Base-by-base conservation (phyloP, 139 green algal genomes). In the Chlamydomonas sphaeroides region DNA sequence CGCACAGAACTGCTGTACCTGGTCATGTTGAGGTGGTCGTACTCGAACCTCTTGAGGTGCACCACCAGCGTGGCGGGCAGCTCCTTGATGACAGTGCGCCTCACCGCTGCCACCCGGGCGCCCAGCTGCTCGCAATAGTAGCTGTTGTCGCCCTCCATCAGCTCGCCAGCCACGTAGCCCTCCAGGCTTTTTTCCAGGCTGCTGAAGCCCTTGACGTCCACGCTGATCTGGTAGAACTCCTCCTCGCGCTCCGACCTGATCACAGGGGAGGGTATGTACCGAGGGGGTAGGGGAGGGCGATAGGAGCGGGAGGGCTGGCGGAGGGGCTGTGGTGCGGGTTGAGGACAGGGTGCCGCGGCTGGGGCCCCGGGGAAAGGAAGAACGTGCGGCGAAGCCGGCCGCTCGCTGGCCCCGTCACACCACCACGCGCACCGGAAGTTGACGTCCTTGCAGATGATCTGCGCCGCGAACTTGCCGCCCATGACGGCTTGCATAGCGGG, bases 81-180 rank as follows among this genome's bases (percentile, higher is more conserved):
- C 62, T 74, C 42, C 69, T 92, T 93, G 73, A 98, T 89, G 62
- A 91, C 91, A 30, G 87, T 92, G 74, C 94, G 90, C 85, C 95
- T 95, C 33, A 96, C 88, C 5, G 95, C 95, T 66, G 95, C 30
- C 68, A 97, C 94, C 77, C 95, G 95, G 36, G 81, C 83, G 8
- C 90, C 90, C 48, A 95, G 86, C 71, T 95, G 82, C 68, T 97
- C 94, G 76, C 93, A 97, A 51, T 91, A 79, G 84, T 97, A 98
- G 38, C 94, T 92, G 85, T 98, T 98, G 84, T 98, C 93, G n/a
- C 95, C 96, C 86, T 98, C 94, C 90, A 98, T 95, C 69, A 98
- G 88, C 86, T 98, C 96, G 8, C 91, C 84, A 35, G 73, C 67
- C 30, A 90, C 84, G 65, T 92, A 92, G 38, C 71, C 66, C 30